phyloP scores from a whole-genome alignment of 768 basidiomycete species.

The Mycena belliarum region DNA sequence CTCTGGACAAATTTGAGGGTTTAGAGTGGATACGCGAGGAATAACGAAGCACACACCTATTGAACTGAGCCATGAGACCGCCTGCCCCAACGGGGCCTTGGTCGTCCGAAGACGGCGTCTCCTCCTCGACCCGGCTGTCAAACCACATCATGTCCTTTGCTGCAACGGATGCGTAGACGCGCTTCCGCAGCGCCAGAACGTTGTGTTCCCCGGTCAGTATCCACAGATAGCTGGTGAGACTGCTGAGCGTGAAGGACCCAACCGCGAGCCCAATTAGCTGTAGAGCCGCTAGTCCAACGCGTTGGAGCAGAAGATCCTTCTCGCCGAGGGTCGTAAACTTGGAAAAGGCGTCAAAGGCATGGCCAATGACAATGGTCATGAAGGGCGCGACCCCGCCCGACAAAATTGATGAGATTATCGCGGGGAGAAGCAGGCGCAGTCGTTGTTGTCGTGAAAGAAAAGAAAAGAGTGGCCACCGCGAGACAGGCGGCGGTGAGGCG shows the following conservation, averaged over 20 bases:
- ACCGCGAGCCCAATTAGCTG: conserved; percentile 67
- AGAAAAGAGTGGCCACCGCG: conserved; percentile 55
- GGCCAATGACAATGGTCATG: conserved; percentile 84
- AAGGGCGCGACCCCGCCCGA: conserved; percentile 78
- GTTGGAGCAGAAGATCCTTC: conserved; percentile 55
- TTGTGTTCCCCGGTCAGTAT: conserved; percentile 86
- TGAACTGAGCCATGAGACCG: conserved; percentile 92
- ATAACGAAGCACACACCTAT: conserved; percentile 49
- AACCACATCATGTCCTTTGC: conserved; percentile 87
- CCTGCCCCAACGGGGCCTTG: conserved; percentile 73
- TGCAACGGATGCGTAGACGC: conserved; percentile 69
- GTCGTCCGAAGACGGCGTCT: conserved; percentile 39
- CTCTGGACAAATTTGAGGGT: conserved; percentile 53
- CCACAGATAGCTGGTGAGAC: conserved; percentile 79
- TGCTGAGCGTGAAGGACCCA: conserved; percentile 70
- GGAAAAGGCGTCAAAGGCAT: conserved; percentile 73
- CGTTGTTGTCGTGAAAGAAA: conserved; percentile 60
- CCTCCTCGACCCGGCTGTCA: conserved; percentile 57
- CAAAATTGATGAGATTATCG: conserved; percentile 58
- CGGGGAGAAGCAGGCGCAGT: conserved; percentile 63
- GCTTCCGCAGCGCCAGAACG: conserved; percentile 62
- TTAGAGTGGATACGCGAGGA: not conserved
- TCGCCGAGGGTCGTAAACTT: conserved; percentile 44
- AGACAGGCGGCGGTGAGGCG: conserved; percentile 44
- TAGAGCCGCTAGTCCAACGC: conserved; percentile 61